Evolutionary conservation across 1,284 basidiomycete genomes (phyloP), one percentile per base, ranked within the genome.

Genomic region (Leccinum angustisporum): DNA sequence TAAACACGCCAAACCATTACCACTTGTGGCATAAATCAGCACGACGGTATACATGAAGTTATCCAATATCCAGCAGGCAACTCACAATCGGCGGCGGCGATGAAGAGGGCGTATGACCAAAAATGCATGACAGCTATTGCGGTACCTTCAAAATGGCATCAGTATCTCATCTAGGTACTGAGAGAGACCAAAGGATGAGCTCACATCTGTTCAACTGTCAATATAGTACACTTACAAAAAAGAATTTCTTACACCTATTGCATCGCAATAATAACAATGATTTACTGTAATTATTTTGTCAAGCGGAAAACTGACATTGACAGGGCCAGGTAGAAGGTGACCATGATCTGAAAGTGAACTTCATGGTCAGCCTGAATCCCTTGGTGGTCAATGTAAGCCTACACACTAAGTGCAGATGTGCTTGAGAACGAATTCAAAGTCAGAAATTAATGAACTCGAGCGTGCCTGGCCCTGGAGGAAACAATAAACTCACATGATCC

Each of bases 1-100:
- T 65, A 56, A 8, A 67, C 65, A 18, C 64, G 62, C 11, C 65
- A 21, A 6, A 67, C 27, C 64, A 65, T 65, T 2, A 67, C 63
- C 8, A 67, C 64, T 65, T 25, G 25, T 31, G 21, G 33, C 16
- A 13, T 4, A 40, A 40, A 13, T 64, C 10, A 60, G 31, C 4
- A 38, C 8, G 34, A 4, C 9, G 4, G 36, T 1, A 9, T 31
- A 34, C 2, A 38, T 4, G 0, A 3, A 25, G 14, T 4, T 16
- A 14, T 1, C 10, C 5, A 30, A n/a, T n/a, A 14, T 1, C 10
- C 5, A 34, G 40, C 8, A 27, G 16, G 5, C 0, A 36, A 21
- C 63, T 43, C 33, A 67, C 63, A 13, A 46, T 65, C 66, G 2
- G 66, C 63, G 9, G 63, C 63, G 18, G 59, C 46, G 2, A 65